phyloP scores from a whole-genome alignment of 805 yeast species.

The Ogataea allantospora region DNA sequence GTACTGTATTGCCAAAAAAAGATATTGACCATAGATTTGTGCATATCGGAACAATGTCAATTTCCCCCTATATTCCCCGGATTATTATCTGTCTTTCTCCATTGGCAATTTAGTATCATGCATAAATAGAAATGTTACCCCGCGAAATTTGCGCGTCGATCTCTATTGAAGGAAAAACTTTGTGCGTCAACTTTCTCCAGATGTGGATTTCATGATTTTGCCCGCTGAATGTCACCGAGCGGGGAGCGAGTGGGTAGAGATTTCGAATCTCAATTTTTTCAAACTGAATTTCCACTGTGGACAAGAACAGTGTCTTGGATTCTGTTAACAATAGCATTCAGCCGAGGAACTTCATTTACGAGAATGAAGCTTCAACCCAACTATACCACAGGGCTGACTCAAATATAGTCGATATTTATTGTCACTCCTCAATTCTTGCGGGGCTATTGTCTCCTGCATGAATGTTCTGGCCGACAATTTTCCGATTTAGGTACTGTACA shows the following conservation, averaged over 20 bases:
- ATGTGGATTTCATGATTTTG: too few relatives aligned
- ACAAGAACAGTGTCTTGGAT: too few relatives aligned
- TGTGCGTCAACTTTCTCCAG: neutral
- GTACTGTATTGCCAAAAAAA: too few relatives aligned
- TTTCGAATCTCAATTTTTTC: neutral
- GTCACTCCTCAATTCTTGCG: neutral
- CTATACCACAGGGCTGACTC: too few relatives aligned
- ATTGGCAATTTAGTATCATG: neutral
- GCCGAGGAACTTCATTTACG: neutral
- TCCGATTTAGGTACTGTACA: neutral
- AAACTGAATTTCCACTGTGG: neutral
- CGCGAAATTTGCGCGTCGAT: neutral
- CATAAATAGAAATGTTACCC: neutral
- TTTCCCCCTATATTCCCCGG: neutral
- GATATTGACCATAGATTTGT: too few relatives aligned
- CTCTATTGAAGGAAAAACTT: constrained; percentile 1
- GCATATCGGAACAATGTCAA: constrained; percentile 1
- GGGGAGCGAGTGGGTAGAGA: too few relatives aligned
- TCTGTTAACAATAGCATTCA: too few relatives aligned
- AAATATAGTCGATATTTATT: too few relatives aligned
- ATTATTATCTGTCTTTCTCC: neutral
- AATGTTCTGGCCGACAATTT: neutral
- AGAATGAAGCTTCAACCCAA: too few relatives aligned
- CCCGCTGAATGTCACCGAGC: too few relatives aligned
- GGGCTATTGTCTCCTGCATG: neutral